Evolutionary conservation across 352 stramenopile genomes (phyloP).

Genomic region (Pythium aquatile): DNA sequence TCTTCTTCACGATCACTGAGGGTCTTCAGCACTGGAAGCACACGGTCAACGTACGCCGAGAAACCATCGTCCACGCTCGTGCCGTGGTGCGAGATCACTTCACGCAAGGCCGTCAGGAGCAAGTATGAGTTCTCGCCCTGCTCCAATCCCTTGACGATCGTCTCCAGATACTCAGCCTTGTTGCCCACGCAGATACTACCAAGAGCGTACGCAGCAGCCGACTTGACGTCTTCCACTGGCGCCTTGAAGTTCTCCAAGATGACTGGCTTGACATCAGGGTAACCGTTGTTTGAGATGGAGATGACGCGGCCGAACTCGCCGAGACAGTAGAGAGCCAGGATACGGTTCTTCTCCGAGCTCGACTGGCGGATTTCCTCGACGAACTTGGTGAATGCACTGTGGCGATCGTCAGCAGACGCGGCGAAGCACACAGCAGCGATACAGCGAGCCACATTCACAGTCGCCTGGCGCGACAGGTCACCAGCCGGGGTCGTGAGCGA

Average conservation of each 20-base stretch:
- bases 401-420: slow-evolving; percentile 52
- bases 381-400: slow-evolving; percentile 74
- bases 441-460: slow-evolving; percentile 93
- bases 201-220: slow-evolving; percentile 94
- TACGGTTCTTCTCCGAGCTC: slow-evolving; percentile 63
- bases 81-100: slow-evolving; percentile 92
- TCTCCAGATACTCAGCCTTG: slow-evolving; percentile 85
- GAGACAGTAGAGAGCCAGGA: slow-evolving; percentile 93
- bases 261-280: slow-evolving; percentile 85
- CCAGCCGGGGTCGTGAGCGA: slow-evolving; percentile 64
- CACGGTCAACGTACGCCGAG: slow-evolving; percentile 71
- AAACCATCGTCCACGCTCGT: slow-evolving; percentile 75
- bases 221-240: slow-evolving; percentile 93
- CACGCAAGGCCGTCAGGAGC: slow-evolving; percentile 94
- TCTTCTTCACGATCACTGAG: slow-evolving; percentile 94
- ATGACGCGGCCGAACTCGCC: slow-evolving; percentile 94
- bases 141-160: slow-evolving; percentile 94
- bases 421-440: slow-evolving; percentile 86
- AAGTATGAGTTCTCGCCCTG: slow-evolving; percentile 94
- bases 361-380: slow-evolving; percentile 58
- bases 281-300: slow-evolving; percentile 67
- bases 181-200: slow-evolving; percentile 95
- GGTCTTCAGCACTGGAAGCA: slow-evolving; percentile 93
- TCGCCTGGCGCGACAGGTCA: slow-evolving; percentile 86
- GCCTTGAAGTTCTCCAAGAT: slow-evolving; percentile 90